A percentile compares a stretch with the other conserved stretches of the same genome.
Evolutionary conservation across 164 flowering plant species (phyloP).

Genomic region (Cinnamomum micranthum): DNA sequence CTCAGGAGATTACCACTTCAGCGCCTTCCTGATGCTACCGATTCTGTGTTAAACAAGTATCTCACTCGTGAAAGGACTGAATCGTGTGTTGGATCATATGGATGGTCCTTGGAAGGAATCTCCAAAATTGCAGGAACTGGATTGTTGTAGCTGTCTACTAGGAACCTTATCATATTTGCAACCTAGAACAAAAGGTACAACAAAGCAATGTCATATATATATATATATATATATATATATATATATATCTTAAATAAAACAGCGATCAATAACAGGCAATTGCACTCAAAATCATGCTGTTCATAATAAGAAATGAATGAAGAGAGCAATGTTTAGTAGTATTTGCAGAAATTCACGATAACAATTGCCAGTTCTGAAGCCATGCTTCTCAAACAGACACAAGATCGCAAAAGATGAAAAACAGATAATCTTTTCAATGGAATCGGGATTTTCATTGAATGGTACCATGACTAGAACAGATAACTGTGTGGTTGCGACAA

Average conservation of each 20-base stretch:
- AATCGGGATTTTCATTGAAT: too few species aligned
- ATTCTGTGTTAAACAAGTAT: conserved; percentile 76
- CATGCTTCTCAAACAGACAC: too few species aligned
- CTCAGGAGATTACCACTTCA: conserved; percentile 10
- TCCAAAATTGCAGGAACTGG: conserved; percentile 93
- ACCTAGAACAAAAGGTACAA: conserved; percentile 38
- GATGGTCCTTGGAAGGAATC: conserved; percentile 97
- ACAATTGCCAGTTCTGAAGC: too few species aligned
- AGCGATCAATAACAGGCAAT: neutral
- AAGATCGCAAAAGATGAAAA: too few species aligned
- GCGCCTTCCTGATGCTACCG: conserved; percentile 78
- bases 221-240: too few species aligned
- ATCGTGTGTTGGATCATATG: conserved; percentile 86
- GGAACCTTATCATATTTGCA: conserved; percentile 89
- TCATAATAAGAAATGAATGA: neutral
- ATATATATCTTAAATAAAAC: neutral
- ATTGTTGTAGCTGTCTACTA: conserved; percentile 90
- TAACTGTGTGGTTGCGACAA: too few species aligned
- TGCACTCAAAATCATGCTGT: neutral
- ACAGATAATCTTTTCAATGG: too few species aligned
- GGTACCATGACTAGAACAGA: too few species aligned
- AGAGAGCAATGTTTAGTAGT: neutral
- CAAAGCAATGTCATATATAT: neutral
- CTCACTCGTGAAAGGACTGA: conserved; percentile 92
- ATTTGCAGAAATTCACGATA: neutral